A percentile compares a stretch with the other conserved stretches of the same genome.
phyloP scores from a whole-genome alignment of 331 rosid species.

The Quercus phellos region DNA sequence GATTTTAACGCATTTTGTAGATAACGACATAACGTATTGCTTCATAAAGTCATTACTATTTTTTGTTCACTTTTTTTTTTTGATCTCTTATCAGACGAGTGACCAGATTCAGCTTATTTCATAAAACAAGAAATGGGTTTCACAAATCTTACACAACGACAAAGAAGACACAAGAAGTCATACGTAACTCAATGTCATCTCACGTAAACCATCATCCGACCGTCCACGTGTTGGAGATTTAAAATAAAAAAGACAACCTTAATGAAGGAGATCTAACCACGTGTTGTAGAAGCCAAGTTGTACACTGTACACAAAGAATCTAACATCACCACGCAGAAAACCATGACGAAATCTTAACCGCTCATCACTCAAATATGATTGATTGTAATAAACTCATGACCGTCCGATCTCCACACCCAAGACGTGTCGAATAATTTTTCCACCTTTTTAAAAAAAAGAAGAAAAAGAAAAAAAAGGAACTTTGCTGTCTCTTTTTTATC shows the following conservation, averaged over 20 bases:
- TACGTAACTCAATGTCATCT: not conserved
- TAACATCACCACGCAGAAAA: not conserved
- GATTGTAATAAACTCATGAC: conserved; percentile 12
- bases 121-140: not conserved
- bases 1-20: no score
- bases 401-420: conserved; percentile 1
- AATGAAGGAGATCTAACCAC: not conserved
- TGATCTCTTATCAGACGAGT: no score
- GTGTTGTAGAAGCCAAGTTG: not conserved
- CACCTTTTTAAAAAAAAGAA: not conserved
- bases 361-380: no score
- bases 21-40: no score
- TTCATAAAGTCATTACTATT: no score
- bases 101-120: not conserved
- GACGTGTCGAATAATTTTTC: not conserved
- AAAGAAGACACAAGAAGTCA: no score
- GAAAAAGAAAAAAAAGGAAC: no score
- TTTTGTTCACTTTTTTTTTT: no score
- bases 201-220: not conserved
- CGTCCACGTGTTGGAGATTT: not conserved
- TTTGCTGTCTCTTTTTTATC: no score
- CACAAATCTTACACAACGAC: no score
- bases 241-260: not conserved
- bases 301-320: not conserved
- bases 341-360: not conserved